A percentile compares a stretch with the other conserved stretches of the same genome.
These are phyloP conservation scores for Aurantiochytrium sp. DNA, from an alignment of 108 stramenopile species.

Conservation along the genomic window DNA sequence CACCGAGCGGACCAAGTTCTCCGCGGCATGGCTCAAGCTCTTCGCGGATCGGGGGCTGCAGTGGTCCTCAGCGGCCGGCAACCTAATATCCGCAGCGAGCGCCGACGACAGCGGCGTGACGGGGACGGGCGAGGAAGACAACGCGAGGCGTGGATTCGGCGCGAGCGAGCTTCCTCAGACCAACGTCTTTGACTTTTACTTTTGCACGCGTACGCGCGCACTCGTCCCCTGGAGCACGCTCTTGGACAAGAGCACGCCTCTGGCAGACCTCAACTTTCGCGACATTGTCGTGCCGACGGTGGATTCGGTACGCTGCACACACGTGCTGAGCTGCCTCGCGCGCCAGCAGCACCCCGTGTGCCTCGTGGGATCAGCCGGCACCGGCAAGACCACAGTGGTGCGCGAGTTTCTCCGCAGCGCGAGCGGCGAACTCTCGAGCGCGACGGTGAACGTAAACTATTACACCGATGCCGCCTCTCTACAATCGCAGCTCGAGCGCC, in stretches of 20 bases:
- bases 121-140: no score
- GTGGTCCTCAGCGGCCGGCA: constrained; percentile 55
- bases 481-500: constrained; percentile 48
- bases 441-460: constrained; percentile 53
- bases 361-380: constrained; percentile 49
- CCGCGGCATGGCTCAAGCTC: constrained; percentile 33
- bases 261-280: neutral
- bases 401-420: constrained; percentile 38
- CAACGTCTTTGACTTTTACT: constrained; percentile 47
- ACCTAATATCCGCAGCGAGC: constrained; percentile 18
- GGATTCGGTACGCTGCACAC: constrained; percentile 37
- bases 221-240: neutral
- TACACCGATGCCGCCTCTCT: constrained; percentile 46
- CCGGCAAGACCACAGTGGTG: constrained; percentile 49
- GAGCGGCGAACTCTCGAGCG: neutral
- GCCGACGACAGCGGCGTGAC: no score
- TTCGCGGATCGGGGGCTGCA: constrained; percentile 35
- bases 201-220: neutral
- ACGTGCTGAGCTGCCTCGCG: constrained; percentile 26
- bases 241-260: neutral
- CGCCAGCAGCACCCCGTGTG: constrained; percentile 32
- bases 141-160: no score
- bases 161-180: constrained; percentile 40
- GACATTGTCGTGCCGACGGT: constrained; percentile 44
- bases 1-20: constrained; percentile 48